phyloP scores from a whole-genome alignment of 2,329 filamentous ascomycete genomes.

The Talaromyces sp. region DNA sequence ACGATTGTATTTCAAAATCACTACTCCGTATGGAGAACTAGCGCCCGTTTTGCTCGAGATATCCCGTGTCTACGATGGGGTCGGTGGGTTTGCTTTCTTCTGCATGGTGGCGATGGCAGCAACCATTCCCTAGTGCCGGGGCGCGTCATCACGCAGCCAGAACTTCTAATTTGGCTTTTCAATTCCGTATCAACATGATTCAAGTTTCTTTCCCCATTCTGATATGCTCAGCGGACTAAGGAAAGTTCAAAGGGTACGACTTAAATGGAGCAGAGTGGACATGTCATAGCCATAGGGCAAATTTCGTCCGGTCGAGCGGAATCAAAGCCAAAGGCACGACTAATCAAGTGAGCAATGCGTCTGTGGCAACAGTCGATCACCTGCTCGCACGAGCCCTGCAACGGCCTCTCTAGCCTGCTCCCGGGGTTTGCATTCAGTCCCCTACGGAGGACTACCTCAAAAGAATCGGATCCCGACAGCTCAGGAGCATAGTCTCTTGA shows the following conservation, averaged over 20 bases:
- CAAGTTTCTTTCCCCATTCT: slow-evolving; percentile 1
- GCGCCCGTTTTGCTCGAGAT: slow-evolving; percentile 7
- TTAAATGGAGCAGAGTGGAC: not conserved
- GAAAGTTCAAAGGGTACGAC: not conserved
- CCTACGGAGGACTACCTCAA: not conserved
- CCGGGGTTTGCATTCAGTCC: not conserved
- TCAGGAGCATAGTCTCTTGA: no score
- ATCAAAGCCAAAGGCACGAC: not conserved
- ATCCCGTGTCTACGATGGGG: slow-evolving; percentile 7
- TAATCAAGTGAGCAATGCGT: slow-evolving; percentile 4
- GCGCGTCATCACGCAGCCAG: not conserved
- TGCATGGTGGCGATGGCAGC: slow-evolving; percentile 4
- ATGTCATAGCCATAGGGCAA: not conserved
- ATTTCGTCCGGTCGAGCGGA: slow-evolving; percentile 1
- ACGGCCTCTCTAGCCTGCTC: not conserved
- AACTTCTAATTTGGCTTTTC: not conserved
- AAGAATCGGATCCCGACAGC: not conserved
- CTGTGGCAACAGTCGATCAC: slow-evolving; percentile 11
- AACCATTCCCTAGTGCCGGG: not conserved
- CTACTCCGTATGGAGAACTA: not conserved
- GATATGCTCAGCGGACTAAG: not conserved
- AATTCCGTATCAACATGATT: not conserved
- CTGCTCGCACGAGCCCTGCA: slow-evolving; percentile 8
- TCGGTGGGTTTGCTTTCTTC: not conserved
- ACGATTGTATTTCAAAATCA: slow-evolving; percentile 6